Evolutionary conservation across 1,139 yeast genomes (phyloP).

Genomic region (Scheffersomyces lignicola): DNA sequence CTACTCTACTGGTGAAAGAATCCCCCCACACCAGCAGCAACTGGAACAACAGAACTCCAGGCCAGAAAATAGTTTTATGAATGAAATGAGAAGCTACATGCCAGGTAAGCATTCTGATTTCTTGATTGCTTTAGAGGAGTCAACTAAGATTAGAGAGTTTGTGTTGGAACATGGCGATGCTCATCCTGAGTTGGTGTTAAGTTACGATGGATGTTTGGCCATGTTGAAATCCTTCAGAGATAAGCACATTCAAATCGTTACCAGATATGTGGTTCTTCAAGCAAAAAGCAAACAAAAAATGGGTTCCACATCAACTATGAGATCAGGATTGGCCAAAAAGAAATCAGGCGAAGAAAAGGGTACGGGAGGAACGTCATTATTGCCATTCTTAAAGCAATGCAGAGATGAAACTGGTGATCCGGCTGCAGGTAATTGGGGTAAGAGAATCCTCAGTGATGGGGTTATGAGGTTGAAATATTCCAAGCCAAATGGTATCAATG

Average conservation of each 20-base stretch:
- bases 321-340: constrained; percentile 61
- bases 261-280: constrained; percentile 80
- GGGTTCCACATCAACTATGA: constrained; percentile 55
- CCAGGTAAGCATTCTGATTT: constrained; percentile 82
- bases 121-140: constrained; percentile 55
- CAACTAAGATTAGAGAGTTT: constrained; percentile 62
- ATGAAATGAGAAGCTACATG: constrained; percentile 87
- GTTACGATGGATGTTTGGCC: constrained; percentile 89
- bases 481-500: constrained; percentile 32
- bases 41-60: constrained; percentile 7
- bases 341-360: constrained; percentile 62
- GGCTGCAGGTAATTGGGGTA: constrained; percentile 91
- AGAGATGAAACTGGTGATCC: constrained; percentile 94
- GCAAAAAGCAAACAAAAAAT: constrained; percentile 55
- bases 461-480: constrained; percentile 47
- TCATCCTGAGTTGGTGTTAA: constrained; percentile 59
- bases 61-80: constrained; percentile 60
- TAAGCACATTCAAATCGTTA: constrained; percentile 89
- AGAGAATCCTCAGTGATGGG: constrained; percentile 66
- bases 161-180: constrained; percentile 45
- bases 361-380: constrained; percentile 90
- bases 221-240: constrained; percentile 88
- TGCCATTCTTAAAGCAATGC: constrained; percentile 91
- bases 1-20: constrained; percentile 69
- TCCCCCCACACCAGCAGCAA: constrained; percentile 28